Evolutionary conservation across 345 rosid species (phyloP).

Genomic region (Triadica sebifera): DNA sequence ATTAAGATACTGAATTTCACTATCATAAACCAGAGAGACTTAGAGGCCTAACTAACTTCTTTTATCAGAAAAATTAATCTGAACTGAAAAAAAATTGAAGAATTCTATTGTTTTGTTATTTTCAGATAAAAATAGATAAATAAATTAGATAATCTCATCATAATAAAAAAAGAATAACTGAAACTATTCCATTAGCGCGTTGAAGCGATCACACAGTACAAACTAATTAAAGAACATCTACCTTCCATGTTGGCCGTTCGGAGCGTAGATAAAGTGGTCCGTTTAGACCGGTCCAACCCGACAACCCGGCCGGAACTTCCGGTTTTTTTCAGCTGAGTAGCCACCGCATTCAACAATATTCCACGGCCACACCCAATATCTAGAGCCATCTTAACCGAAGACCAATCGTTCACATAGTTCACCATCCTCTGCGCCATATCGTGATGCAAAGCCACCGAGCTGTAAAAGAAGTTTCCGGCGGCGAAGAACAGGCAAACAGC

Average conservation of each 20-base stretch:
- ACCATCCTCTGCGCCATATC: slow-evolving; percentile 96
- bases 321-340: slow-evolving; percentile 87
- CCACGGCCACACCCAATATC: slow-evolving; percentile 98
- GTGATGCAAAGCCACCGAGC: slow-evolving; percentile 66
- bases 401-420: slow-evolving; percentile 79
- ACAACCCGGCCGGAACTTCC: slow-evolving; percentile 96
- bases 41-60: too few species aligned
- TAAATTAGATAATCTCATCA: too few species aligned
- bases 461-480: slow-evolving; percentile 80
- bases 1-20: too few species aligned
- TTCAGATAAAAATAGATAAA: too few species aligned
- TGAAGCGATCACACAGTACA: background rate
- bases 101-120: too few species aligned
- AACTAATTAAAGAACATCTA: slow-evolving; percentile 10
- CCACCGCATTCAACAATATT: slow-evolving; percentile 80
- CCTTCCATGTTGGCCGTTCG: slow-evolving; percentile 91
- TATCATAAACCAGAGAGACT: too few species aligned
- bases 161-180: background rate
- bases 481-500: slow-evolving; percentile 72
- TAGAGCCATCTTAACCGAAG: slow-evolving; percentile 78
- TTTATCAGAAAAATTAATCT: too few species aligned
- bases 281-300: slow-evolving; percentile 75
- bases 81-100: too few species aligned
- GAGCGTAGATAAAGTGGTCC: slow-evolving; percentile 80
- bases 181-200: background rate